These are phyloP conservation scores for Eimeria sp. DNA, from an alignment of 169 alveolate genomes.

Conservation along the genomic window DNA sequence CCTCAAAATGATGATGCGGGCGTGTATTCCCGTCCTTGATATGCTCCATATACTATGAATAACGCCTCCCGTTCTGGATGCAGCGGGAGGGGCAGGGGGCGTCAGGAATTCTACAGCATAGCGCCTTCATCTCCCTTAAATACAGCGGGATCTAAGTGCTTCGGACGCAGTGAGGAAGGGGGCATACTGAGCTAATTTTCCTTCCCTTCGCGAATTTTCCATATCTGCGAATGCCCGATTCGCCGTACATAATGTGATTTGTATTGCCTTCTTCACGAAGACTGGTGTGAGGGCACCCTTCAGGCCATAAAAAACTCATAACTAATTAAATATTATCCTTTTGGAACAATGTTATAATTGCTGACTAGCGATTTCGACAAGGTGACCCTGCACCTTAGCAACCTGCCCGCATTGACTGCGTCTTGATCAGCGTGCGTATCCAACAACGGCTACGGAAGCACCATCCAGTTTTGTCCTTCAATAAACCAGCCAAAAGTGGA, in stretches of 20 bases:
- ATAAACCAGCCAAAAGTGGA: no score
- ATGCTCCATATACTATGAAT: background rate
- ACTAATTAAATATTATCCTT: background rate
- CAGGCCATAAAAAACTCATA: background rate
- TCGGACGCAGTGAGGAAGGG: background rate
- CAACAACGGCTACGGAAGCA: background rate
- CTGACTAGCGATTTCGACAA: background rate
- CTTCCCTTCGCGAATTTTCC: background rate
- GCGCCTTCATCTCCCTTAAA: background rate
- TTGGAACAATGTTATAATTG: background rate
- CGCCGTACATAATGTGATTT: background rate
- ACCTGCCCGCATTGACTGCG: background rate
- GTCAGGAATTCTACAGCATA: background rate
- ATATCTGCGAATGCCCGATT: background rate
- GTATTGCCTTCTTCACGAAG: slow-evolving; percentile 4
- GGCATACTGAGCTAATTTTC: background rate
- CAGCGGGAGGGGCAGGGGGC: background rate
- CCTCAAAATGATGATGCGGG: background rate
- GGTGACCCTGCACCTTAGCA: slow-evolving; percentile 47
- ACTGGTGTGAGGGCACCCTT: background rate
- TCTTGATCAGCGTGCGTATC: background rate
- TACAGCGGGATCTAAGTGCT: background rate
- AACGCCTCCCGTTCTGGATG: background rate
- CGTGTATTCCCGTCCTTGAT: background rate
- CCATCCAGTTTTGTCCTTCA: background rate